Evolutionary conservation across 2,329 filamentous ascomycete genomes (phyloP).

Genomic region (Biscogniauxia sp.): DNA sequence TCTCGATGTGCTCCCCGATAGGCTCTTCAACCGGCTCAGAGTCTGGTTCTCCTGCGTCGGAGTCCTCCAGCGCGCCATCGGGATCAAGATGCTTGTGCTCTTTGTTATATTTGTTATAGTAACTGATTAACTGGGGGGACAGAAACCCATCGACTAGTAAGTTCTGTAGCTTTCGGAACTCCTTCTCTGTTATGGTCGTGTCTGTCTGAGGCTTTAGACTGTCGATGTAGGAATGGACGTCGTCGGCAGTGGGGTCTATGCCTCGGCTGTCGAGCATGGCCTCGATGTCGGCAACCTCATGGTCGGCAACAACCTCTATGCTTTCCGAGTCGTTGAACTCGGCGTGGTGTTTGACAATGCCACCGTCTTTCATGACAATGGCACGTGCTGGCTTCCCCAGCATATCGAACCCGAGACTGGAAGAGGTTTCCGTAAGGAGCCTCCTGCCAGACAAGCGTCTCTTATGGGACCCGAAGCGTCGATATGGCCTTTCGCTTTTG

Average conservation of each 20-base stretch:
- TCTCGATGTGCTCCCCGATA: neutral
- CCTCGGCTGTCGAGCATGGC: conserved; percentile 30
- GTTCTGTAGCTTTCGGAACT: conserved; percentile 42
- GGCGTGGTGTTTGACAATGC: conserved; percentile 13
- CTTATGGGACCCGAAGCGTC: conserved; percentile 15
- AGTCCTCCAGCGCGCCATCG: neutral
- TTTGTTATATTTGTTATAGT: conserved; percentile 37
- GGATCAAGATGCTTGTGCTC: neutral
- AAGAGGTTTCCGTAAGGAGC: conserved; percentile 22
- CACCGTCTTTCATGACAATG: conserved; percentile 45
- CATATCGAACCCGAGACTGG: conserved; percentile 31
- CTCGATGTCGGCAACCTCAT: conserved; percentile 33
- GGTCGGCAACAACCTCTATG: conserved; percentile 6
- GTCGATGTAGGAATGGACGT: conserved; percentile 46
- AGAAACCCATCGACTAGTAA: conserved; percentile 47
- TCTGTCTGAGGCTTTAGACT: conserved; percentile 44
- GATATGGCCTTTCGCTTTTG: neutral
- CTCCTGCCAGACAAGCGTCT: conserved; percentile 23
- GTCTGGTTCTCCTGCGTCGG: neutral
- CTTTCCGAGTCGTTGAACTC: neutral
- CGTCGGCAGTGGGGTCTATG: conserved; percentile 29
- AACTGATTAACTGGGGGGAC: conserved; percentile 38
- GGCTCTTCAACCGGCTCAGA: neutral
- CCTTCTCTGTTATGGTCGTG: conserved; percentile 35
- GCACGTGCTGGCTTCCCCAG: conserved; percentile 42